Percentiles rank a stretch among this genome's conserved stretches.
Conservation (phyloP, 1,284 basidiomycete species). For the Pascua guehoae region DNA sequence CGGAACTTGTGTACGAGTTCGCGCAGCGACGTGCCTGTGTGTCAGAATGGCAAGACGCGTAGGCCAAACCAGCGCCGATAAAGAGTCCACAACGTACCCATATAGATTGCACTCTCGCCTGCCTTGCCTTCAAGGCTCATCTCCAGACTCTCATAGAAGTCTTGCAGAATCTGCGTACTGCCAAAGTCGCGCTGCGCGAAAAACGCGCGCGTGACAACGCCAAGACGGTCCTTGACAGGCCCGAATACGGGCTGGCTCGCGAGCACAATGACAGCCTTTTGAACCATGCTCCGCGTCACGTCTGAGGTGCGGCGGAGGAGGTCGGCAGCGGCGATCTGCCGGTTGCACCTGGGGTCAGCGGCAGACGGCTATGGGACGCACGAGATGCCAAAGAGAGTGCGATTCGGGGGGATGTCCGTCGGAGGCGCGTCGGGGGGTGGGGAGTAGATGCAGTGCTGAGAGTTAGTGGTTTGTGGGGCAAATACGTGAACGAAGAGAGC, state of each 20-base stretch:
- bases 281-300: constrained; percentile 91
- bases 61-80: not conserved
- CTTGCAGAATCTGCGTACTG: constrained; percentile 74
- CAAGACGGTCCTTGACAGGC: constrained; percentile 68
- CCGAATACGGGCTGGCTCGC: constrained; percentile 81
- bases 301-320: constrained; percentile 79
- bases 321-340: constrained; percentile 80
- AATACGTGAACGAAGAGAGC: too few relatives aligned
- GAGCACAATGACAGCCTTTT: constrained; percentile 94
- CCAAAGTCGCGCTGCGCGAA: constrained; percentile 87
- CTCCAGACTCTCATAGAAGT: constrained; percentile 74
- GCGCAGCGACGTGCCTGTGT: constrained; percentile 76
- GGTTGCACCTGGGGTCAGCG: constrained; percentile 68
- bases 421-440: constrained; percentile 19
- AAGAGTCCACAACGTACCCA: constrained; percentile 26
- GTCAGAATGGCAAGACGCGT: constrained; percentile 6
- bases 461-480: too few relatives aligned
- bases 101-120: constrained; percentile 46
- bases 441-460: constrained; percentile 58
- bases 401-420: constrained; percentile 40
- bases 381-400: constrained; percentile 91
- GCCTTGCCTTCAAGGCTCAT: constrained; percentile 38
- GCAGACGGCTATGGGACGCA: constrained; percentile 52
- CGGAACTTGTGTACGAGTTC: constrained; percentile 93
- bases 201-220: constrained; percentile 88